Evolutionary conservation across 768 basidiomycete species (phyloP).

Genomic region (Ephemerocybe angulata): DNA sequence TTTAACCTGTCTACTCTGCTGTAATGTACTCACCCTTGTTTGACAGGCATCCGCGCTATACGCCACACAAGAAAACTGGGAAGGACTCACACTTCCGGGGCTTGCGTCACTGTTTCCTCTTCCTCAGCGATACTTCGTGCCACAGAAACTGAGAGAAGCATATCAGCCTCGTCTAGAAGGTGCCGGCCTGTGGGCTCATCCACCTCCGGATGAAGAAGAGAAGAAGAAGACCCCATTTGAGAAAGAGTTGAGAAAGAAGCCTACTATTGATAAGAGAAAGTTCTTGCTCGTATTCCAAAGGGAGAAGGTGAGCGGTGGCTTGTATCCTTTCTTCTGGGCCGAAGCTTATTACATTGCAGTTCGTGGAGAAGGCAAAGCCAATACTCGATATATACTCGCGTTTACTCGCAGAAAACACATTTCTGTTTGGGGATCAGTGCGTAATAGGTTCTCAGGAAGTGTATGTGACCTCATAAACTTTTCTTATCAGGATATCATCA

Average conservation of each 20-base stretch:
- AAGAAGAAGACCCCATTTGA: constrained; percentile 43
- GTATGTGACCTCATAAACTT: constrained; percentile 4
- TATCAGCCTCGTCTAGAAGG: constrained; percentile 58
- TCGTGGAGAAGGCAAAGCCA: constrained; percentile 54
- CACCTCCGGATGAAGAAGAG: constrained; percentile 38
- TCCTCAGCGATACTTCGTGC: constrained; percentile 74
- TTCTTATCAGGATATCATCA: constrained; percentile 48
- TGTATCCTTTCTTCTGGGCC: no score
- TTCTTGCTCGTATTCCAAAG: constrained; percentile 58
- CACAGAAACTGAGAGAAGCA: constrained; percentile 54
- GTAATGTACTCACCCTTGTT: neutral
- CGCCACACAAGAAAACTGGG: constrained; percentile 61
- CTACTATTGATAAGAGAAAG: constrained; percentile 20
- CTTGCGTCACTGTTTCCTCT: constrained; percentile 56
- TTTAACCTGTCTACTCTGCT: constrained; percentile 7
- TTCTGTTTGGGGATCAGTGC: constrained; percentile 50
- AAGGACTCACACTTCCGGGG: constrained; percentile 47
- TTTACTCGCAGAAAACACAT: constrained; percentile 47
- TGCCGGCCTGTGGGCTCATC: constrained; percentile 56
- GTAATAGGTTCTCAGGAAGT: constrained; percentile 8
- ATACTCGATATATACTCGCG: constrained; percentile 56
- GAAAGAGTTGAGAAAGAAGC: constrained; percentile 28
- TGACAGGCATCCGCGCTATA: constrained; percentile 61
- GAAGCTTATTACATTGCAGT: constrained; percentile 31
- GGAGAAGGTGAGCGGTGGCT: constrained; percentile 61